Evolutionary conservation across 2,329 filamentous ascomycete species (phyloP), one percentile per base, ranked within the genome.

Genomic region (Ophiocordyceps unilateralis): DNA sequence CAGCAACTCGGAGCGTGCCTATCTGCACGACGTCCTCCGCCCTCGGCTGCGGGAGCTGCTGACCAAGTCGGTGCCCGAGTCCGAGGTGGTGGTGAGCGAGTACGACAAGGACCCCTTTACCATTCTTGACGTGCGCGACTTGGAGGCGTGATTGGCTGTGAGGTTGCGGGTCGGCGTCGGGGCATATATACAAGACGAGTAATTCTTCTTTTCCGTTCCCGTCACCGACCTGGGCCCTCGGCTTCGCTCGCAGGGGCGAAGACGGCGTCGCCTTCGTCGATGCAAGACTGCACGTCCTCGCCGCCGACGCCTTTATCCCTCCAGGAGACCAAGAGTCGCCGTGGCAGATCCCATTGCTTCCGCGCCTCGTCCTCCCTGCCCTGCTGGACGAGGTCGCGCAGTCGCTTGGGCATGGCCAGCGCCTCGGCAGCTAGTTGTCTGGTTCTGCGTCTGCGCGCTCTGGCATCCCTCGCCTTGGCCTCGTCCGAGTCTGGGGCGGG

Each of bases 1-100:
- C 59, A 89, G 83, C 52, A 96, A 96, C 60, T 91, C 84, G 0
- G 91, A 98, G 66, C 69, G 91, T 30, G 80, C 77, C 0, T 98
- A 89, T 56, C 62, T 98, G 53, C 71, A 71, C 45, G 70, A 79
- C 46, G 76, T 83, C 40, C 71, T 98, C 64, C 71, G 72, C 52
- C 67, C 68, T 17, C 75, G 78, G 58, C 62, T 95, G 52, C 66
- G 77, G 51, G 65, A 66, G 34, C 62, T 67, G 46, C 60, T 94
- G 28, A 64, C 61, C 43, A 61, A 66, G 41, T 70, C 73, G 49
- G 56, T 58, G 36, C 51, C 55, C 2, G 64, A 67, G 20, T 73
- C 78, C 17, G 66, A 74, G 44, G 78, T 96, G 14, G 59, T 80
- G 45, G 75, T 93, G 41, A 95, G 88, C 60, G 70, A 82, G 57